phyloP scores from a whole-genome alignment of 805 yeast species.

The Kuraishia molischiana region DNA sequence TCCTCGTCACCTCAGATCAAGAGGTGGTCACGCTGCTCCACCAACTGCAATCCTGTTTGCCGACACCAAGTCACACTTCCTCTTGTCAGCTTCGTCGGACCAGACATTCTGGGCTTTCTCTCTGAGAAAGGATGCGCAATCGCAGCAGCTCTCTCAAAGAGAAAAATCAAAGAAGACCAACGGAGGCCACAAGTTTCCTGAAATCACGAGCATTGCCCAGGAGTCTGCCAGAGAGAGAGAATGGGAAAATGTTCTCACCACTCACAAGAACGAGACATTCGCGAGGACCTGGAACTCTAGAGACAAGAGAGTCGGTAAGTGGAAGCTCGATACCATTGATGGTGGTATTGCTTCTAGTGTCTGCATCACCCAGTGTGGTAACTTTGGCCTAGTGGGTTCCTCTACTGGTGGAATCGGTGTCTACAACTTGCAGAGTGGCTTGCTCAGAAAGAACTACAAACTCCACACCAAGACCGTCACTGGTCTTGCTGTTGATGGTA shows the following conservation, averaged over 20 bases:
- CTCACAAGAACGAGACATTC: constrained; percentile 70
- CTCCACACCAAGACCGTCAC: constrained; percentile 75
- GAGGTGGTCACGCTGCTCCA: constrained; percentile 97
- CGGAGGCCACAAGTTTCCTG: constrained; percentile 61
- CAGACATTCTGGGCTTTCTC: constrained; percentile 87
- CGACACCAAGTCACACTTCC: constrained; percentile 64
- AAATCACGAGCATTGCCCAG: constrained; percentile 59
- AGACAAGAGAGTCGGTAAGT: constrained; percentile 71
- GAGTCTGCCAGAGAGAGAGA: constrained; percentile 72
- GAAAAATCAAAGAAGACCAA: constrained; percentile 29
- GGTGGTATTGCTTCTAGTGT: constrained; percentile 67
- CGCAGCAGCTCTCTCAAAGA: constrained; percentile 85
- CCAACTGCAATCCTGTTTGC: constrained; percentile 72
- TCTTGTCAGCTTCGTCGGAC: constrained; percentile 83
- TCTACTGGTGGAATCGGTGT: constrained; percentile 76
- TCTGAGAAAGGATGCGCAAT: constrained; percentile 90
- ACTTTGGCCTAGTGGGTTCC: constrained; percentile 89
- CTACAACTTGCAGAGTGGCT: constrained; percentile 90
- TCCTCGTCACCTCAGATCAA: constrained; percentile 82
- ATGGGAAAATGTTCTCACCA: constrained; percentile 91
- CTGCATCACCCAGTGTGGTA: constrained; percentile 86
- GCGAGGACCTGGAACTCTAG: constrained; percentile 90
- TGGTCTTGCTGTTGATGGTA: constrained; percentile 82
- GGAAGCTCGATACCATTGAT: constrained; percentile 66
- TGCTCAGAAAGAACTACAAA: constrained; percentile 56